Evolutionary conservation across 192 early-diverging fungal genomes (phyloP), one percentile per base, ranked within the genome.

Genomic region (Coemansia sp.): DNA sequence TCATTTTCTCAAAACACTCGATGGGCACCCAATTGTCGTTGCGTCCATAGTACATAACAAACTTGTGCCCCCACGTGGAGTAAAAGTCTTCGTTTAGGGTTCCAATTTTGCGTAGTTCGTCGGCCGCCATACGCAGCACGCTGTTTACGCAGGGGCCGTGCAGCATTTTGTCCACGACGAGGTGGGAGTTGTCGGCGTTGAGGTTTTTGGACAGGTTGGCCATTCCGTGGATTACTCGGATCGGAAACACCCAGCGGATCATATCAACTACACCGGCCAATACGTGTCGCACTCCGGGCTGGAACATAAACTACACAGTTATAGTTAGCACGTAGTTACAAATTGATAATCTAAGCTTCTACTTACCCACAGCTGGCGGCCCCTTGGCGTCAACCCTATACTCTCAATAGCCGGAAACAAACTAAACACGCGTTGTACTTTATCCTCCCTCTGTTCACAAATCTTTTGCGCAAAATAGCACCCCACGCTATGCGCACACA

Each of bases 331-430:
- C 7, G 1, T 6, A 8, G 31, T 8, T 31, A 31, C 25, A 1
- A 26, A 4, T 4, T 4, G 25, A 26, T 26, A 26, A 4, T 4
- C 25, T 26, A 26, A 26, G 5, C 25, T 4, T 26, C 25, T 26
- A 4, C 25, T 31, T 31, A 31, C 31, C 53, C 80, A 69, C 42
- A 91, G 64, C 23, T 85, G 71, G 5, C 78, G 78, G 12, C 92
- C 94, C 11, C 89, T 87, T 0, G 90, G 90, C 17, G 90, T 92
- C n/a, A 83, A 68, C 1, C 84, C 87, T 46, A 96, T 93, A 19
- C 86, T 67, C 21, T 88, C 87, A 8, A 96, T 64, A 1, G 93
- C 90, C 15, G 94, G 94, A 62, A 94, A 96, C 49, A 96, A 72
- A 0, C 74, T 71, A 60, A 92, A 86, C 5, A 89, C 55, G 14